Percentiles rank a stretch among this genome's conserved stretches.
Evolutionary conservation across 78 protist genomes (phyloP).

Genomic region (slime mould (Dictyostelium discoideum)): DNA sequence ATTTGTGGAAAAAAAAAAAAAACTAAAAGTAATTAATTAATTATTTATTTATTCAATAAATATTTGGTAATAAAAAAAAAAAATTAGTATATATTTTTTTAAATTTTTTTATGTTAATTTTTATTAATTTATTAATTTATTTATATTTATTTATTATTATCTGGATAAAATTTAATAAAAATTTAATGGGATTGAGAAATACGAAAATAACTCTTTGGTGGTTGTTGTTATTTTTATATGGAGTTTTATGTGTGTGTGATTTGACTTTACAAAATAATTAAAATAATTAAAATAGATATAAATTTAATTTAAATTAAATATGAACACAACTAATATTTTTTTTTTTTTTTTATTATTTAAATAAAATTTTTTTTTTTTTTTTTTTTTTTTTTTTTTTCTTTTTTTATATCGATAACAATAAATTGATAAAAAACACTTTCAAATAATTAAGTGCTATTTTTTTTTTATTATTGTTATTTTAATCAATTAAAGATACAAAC

Average conservation of each 20-base stretch:
- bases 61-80: no score
- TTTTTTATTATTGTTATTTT: neutral
- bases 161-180: neutral
- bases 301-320: no score
- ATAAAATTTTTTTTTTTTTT: no score
- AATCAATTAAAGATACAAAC: neutral
- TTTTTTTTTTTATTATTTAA: no score
- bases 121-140: no score
- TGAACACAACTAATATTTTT: no score
- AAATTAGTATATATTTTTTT: no score
- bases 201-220: neutral
- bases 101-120: no score
- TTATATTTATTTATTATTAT: no score
- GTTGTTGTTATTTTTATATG: neutral
- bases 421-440: neutral
- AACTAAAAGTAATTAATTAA: neutral
- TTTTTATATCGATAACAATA: neutral
- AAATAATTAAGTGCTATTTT: neutral
- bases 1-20: no score
- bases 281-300: neutral
- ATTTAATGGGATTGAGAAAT: neutral
- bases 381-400: no score
- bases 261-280: neutral
- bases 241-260: neutral
- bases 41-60: no score